Base-by-base conservation (phyloP, 192 early-diverging fungal species). In the Linnemannia hyalina region DNA sequence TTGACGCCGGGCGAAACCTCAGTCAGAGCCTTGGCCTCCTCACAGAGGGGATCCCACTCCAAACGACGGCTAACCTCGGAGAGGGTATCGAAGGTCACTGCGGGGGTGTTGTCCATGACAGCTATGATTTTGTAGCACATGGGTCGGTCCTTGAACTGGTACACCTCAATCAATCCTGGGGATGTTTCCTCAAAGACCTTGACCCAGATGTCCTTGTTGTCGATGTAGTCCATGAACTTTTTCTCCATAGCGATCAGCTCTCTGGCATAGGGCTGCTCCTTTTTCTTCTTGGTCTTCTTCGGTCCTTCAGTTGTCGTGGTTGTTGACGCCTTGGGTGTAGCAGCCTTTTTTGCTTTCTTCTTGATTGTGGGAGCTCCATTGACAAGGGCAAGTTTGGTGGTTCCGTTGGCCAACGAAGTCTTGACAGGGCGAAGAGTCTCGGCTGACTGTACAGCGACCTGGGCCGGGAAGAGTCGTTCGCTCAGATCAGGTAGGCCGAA, bases 81-180 rank as follows among this genome's bases (percentile, higher is more conserved):
- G 10, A 88, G 69, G 0, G 80, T 49, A 68, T 88, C 87, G 78
- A 88, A 88, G 9, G 82, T 77, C 16, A 74, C 78, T 8, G 75
- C 81, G 0, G 82, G 44, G 9, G 87, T 81, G 69, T 81, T 83
- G 47, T 84, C 52, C 87, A 88, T 81, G 60, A 83, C 77, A 15
- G 82, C 71, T 68, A 78, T 70, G 69, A 83, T 38, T 57, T 88
- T 88, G 82, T 81, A 88, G 44, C 87, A 88, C 82, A 82, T 83
- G 18, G 78, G 79, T 52, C 82, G 75, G 32, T 72, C 79, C 60
- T 83, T 77, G 49, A 63, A 75, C 68, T 88, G 82, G 32, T 84
- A 76, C n/a, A 83, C 82, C 76, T 83, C 75, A 57, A 83, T 88
- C 72, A 81, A 36, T 16, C 72, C 68, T 18, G 74, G 76, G 1